Base-by-base conservation (phyloP, 2,329 filamentous ascomycete genomes). In the Diatrype stigma region DNA sequence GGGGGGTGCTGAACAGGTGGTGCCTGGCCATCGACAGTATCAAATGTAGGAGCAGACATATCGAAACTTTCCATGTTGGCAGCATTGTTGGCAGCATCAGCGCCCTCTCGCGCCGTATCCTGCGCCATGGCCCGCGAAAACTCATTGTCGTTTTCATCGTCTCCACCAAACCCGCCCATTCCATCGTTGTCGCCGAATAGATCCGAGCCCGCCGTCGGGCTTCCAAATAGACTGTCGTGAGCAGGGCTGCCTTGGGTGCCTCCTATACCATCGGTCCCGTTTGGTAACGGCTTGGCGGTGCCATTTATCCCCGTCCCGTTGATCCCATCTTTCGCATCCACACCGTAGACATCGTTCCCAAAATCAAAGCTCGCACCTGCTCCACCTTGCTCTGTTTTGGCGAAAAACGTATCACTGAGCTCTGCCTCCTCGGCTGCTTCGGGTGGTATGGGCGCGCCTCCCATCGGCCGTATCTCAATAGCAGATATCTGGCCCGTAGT, bases 101-200 rank as follows among this genome's bases (percentile, higher is more conserved):
- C 59, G 62, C 77, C 68, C 32, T 71, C 40, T 23, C 22, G 72
- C 1, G 68, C 69, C 1, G 72, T 63, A 28, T 68, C 69, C 17
- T 71, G 67, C 45, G 71, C 84, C 70, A 96, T 86, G 1, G 86
- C 86, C 50, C 85, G 76, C 3, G 85, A 86, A 59, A 95, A 91
- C 57, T 92, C 89, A 59, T 91, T 86, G 52, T 95, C 89, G 59
- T 91, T 86, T 52, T 95, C 90, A 38, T 96, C 90, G 42, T 96
- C 90, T 12, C 87, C 85, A 0, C 81, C 88, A 65, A 90, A 95
- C 4, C 82, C 85, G 22, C 79, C 65, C 69, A 79, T 56, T 69
- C 76, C 57, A 68, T 87, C 84, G 49, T 81, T 86, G 58, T 95
- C 91, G 2, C 93, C 94, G 66, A 97, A 99, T 1, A 99, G 76